Conservation (phyloP, 768 basidiomycete species). For the Xanthoconium purpureum region DNA sequence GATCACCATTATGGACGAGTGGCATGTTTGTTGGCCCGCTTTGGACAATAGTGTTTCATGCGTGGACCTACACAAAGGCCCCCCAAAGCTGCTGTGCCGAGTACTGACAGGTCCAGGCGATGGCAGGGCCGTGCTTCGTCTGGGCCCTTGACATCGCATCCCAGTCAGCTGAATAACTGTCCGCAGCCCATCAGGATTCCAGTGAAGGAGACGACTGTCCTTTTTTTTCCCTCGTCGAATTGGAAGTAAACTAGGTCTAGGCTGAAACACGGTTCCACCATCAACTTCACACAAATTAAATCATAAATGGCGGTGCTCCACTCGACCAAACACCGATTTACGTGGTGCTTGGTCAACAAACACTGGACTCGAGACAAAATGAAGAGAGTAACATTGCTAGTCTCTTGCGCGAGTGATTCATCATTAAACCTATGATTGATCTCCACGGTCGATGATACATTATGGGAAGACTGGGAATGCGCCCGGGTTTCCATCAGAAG, state of each 20-base stretch:
- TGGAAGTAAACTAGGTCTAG: not conserved
- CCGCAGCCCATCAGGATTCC: slow-evolving; percentile 1
- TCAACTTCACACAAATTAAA: not conserved
- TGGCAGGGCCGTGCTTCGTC: slow-evolving; percentile 7
- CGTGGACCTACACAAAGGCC: slow-evolving; percentile 1
- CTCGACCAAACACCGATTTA: not conserved
- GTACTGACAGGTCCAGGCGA: not conserved
- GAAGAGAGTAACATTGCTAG: slow-evolving; percentile 2
- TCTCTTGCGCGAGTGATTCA: not conserved
- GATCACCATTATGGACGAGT: not conserved
- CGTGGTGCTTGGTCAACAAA: not conserved
- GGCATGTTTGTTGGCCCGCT: not conserved
- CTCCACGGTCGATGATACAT: slow-evolving; percentile 8
- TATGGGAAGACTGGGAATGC: slow-evolving; percentile 4
- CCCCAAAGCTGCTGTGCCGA: not conserved
- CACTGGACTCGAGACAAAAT: not conserved
- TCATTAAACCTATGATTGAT: not conserved
- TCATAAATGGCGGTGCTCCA: not conserved
- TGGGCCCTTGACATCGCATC: slow-evolving; percentile 5
- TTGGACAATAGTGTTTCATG: slow-evolving; percentile 1
- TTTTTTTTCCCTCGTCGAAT: not conserved
- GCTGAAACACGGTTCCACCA: slow-evolving; percentile 2
- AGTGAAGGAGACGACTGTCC: slow-evolving; percentile 6
- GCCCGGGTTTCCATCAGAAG: slow-evolving; percentile 32
- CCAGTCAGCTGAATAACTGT: not conserved